A percentile compares a stretch with the other conserved stretches of the same genome.
These are phyloP conservation scores for Podospora appendiculata DNA, from an alignment of 495 filamentous ascomycete species.

Conservation along the genomic window DNA sequence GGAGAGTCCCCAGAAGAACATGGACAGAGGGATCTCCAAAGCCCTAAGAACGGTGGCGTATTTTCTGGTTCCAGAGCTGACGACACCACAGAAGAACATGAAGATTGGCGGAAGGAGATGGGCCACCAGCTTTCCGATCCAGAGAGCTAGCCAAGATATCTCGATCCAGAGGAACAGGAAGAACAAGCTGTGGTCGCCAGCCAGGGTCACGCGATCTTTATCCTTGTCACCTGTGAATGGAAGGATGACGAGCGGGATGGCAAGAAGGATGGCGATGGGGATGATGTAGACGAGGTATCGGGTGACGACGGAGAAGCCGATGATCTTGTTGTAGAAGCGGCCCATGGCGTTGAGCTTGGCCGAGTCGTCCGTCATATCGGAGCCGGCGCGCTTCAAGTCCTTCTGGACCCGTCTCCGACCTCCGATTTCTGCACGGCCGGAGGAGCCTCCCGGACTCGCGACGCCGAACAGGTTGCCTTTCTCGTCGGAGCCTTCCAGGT, in stretches of 20 bases:
- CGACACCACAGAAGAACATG: conserved; percentile 79
- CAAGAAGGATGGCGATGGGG: conserved; percentile 67
- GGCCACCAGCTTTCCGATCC: conserved; percentile 78
- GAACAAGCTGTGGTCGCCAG: conserved; percentile 48
- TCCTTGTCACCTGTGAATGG: conserved; percentile 35
- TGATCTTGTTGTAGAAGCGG: conserved; percentile 73
- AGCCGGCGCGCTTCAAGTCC: conserved; percentile 43
- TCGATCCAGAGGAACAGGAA: conserved; percentile 90
- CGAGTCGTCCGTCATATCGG: conserved; percentile 51
- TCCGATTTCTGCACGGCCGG: conserved; percentile 14
- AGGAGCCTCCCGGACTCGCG: conserved; percentile 22
- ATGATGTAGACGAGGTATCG: conserved; percentile 85
- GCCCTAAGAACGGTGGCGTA: conserved; percentile 75
- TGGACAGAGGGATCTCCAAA: conserved; percentile 75
- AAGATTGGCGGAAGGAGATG: conserved; percentile 74
- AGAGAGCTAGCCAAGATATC: conserved; percentile 80
- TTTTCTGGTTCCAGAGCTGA: conserved; percentile 86
- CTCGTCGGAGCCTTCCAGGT: conserved; percentile 22
- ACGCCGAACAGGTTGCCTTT: conserved; percentile 39
- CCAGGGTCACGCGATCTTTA: conserved; percentile 30
- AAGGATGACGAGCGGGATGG: conserved; percentile 71
- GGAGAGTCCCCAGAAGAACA: conserved; percentile 81
- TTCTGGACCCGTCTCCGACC: conserved; percentile 47
- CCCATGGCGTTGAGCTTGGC: conserved; percentile 71
- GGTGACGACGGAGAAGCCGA: conserved; percentile 78